Evolutionary conservation across 306 rosid genomes (phyloP), one percentile per base, ranked within the genome.

Genomic region (Cicer judaicum): DNA sequence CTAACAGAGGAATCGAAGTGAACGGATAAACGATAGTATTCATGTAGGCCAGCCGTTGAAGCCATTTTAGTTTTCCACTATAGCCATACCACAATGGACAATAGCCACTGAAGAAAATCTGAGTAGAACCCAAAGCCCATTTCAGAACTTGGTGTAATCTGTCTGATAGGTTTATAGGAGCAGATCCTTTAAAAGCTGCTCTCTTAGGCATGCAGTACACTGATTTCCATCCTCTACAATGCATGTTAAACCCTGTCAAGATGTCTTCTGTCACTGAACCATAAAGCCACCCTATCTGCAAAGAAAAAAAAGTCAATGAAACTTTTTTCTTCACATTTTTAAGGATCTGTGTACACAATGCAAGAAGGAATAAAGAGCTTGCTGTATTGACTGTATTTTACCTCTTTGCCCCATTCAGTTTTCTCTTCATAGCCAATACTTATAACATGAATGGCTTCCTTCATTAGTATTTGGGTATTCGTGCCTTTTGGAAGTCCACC

Each of bases 371-470:
- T 29, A 29, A 29, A 29, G 36, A 29, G 36, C 36, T 29, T 29
- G 36, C 36, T 62, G 79, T 43, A 48, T 74, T 53, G 43, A 53
- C 15, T 52, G 14, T 15, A 68, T 77, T 29, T 29, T 77, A 90
- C 99, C 97, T 90, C 99, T 86, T 88, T 94, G 36, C 99, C 99
- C 99, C 99, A 94, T 78, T 90, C 92, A 40, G 99, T 92, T 85
- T 89, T 94, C 84, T 92, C 97, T 87, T 94, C 97, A 81, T 94
- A 94, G 50, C 96, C 99, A 84, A 90, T 79, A 61, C 97, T 87
- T 66, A 94, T 90, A 41, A 94, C 99, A 86, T 92, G 98, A 78
- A 94, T 86, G 76, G 99, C 96, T 87, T 92, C 98, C 83, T 94
- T 94, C 15, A 92, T 79, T 13, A 89, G 90, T 50, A 87, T 68